These are phyloP conservation scores for Malbranchea zuffiana DNA, from an alignment of 2,329 filamentous ascomycete genomes.

Conservation along the genomic window DNA sequence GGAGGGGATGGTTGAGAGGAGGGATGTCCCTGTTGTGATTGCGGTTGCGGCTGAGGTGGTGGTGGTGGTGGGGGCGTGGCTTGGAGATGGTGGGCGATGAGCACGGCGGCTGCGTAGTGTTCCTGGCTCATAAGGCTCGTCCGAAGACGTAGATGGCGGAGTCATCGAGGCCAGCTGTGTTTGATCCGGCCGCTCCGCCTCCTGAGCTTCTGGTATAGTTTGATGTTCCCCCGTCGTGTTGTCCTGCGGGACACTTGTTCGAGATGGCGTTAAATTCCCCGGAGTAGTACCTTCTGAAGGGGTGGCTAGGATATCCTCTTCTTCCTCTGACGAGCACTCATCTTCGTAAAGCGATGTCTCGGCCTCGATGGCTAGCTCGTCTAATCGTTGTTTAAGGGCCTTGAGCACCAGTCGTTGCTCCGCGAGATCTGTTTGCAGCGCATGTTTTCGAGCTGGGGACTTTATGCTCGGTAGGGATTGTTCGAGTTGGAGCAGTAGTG, in stretches of 20 bases:
- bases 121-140: conserved; percentile 8
- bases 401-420: conserved; percentile 29
- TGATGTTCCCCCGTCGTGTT: conserved; percentile 8
- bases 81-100: conserved; percentile 18
- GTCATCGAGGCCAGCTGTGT: no score
- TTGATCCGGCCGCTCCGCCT: no score
- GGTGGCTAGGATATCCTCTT: conserved; percentile 21
- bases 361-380: conserved; percentile 23
- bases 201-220: no score
- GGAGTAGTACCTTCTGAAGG: conserved; percentile 17
- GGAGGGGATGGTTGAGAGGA: conserved; percentile 4
- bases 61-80: conserved; percentile 12
- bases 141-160: not conserved
- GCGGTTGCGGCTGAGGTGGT: conserved; percentile 11
- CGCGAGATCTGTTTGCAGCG: conserved; percentile 31
- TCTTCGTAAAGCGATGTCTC: conserved; percentile 11
- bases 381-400: conserved; percentile 24
- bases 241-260: not conserved
- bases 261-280: conserved; percentile 2
- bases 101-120: conserved; percentile 20
- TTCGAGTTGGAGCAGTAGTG: conserved; percentile 32
- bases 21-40: conserved; percentile 13
- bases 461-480: conserved; percentile 31
- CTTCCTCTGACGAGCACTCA: conserved; percentile 16
- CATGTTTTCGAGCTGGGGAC: conserved; percentile 29